These are phyloP conservation scores for Colletotrichum trifolii DNA, from an alignment of 2,329 filamentous ascomycete species.

Conservation along the genomic window DNA sequence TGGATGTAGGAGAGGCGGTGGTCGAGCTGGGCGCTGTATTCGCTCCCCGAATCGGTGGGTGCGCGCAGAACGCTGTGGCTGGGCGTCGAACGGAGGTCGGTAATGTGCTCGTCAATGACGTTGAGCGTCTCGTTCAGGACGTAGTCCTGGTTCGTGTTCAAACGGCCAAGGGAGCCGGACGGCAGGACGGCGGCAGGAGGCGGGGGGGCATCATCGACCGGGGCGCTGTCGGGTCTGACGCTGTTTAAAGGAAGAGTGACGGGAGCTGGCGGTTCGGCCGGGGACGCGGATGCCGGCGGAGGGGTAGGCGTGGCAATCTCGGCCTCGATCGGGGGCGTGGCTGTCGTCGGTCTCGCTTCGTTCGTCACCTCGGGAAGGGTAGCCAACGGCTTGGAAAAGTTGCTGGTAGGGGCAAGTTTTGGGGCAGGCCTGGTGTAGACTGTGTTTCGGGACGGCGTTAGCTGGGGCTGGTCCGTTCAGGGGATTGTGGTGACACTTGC, in stretches of 20 bases:
- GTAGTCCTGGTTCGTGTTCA: slow-evolving; percentile 66
- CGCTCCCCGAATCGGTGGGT: slow-evolving; percentile 83
- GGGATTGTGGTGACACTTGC: slow-evolving; percentile 57
- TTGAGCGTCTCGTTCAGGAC: slow-evolving; percentile 95
- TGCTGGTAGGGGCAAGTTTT: slow-evolving; percentile 49
- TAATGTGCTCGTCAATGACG: slow-evolving; percentile 97
- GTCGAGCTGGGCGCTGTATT: slow-evolving; percentile 84
- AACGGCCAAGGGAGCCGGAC: slow-evolving; percentile 44
- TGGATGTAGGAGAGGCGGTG: slow-evolving; percentile 90
- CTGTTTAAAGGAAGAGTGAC: slow-evolving; percentile 56
- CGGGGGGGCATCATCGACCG: slow-evolving; percentile 41
- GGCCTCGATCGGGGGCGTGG: slow-evolving; percentile 16
- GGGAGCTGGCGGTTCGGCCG: slow-evolving; percentile 46
- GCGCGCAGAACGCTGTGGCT: slow-evolving; percentile 63
- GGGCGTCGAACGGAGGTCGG: slow-evolving; percentile 75
- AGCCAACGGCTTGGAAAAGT: slow-evolving; percentile 45
- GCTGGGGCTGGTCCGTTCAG: slow-evolving; percentile 20
- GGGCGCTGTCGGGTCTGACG: slow-evolving; percentile 47
- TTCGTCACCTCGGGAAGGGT: slow-evolving; percentile 46
- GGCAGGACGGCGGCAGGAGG: slow-evolving; percentile 48
- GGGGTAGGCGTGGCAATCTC: slow-evolving; percentile 15
- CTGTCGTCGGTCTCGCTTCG: slow-evolving; percentile 39
- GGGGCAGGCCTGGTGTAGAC: slow-evolving; percentile 72
- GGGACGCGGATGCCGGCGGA: slow-evolving; percentile 38
- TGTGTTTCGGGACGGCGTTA: slow-evolving; percentile 43